phyloP scores from a whole-genome alignment of 306 rosid genomes.

The Biancaea sappan region DNA sequence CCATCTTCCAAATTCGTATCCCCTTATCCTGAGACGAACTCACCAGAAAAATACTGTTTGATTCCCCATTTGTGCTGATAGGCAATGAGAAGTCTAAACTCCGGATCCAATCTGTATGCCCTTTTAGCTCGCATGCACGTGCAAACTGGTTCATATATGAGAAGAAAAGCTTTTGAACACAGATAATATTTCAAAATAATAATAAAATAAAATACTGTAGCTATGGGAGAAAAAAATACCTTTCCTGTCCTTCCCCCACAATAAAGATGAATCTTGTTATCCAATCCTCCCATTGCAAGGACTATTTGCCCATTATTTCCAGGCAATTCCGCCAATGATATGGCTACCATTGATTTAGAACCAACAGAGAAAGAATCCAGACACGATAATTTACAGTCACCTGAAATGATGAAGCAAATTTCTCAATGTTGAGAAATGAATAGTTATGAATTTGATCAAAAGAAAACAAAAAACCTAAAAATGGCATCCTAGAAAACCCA shows the following conservation, averaged over 20 bases:
- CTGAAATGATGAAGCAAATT: conserved; percentile 45
- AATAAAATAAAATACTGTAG: conserved; percentile 26
- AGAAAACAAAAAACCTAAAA: conserved; percentile 8
- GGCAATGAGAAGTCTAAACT: conserved; percentile 95
- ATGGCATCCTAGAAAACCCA: not conserved
- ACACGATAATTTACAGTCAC: conserved; percentile 63
- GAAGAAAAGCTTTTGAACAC: conserved; percentile 26
- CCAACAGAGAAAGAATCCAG: conserved; percentile 77
- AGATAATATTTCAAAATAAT: not conserved
- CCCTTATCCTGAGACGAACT: conserved; percentile 95
- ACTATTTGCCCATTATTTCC: conserved; percentile 63
- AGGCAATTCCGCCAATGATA: conserved; percentile 84
- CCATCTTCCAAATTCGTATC: conserved; percentile 91
- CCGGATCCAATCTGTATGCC: conserved; percentile 97
- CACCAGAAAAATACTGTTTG: conserved; percentile 68
- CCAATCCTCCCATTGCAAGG: conserved; percentile 97
- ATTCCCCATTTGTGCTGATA: conserved; percentile 48
- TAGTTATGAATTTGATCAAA: not conserved
- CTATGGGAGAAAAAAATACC: conserved; percentile 45
- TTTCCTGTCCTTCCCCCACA: conserved; percentile 78
- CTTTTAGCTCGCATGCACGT: conserved; percentile 84
- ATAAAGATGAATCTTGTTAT: conserved; percentile 91
- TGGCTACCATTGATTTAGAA: conserved; percentile 83
- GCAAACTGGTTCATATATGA: conserved; percentile 57
- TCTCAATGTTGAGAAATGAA: not conserved